Conservation (phyloP, 805 yeast genomes). For the Cyberlindnera mrakii region DNA sequence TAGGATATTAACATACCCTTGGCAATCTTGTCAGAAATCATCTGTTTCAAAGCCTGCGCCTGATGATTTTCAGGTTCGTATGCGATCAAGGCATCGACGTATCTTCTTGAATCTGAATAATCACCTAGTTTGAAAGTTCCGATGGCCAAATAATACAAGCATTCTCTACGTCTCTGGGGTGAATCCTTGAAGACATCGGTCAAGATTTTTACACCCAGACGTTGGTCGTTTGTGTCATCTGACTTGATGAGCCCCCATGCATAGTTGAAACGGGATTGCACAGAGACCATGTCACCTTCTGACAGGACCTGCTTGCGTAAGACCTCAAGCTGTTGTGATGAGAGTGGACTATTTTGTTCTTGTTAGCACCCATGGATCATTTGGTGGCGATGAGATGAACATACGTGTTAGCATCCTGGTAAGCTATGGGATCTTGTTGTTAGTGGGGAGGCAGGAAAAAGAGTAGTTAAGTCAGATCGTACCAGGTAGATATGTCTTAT, state of each 20-base stretch:
- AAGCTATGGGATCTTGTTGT: constrained; percentile 12
- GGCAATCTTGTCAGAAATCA: constrained; percentile 79
- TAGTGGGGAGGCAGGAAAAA: neutral
- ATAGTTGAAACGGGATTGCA: constrained; percentile 85
- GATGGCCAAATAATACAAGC: constrained; percentile 78
- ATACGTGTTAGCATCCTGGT: constrained; percentile 26
- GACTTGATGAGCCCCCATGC: constrained; percentile 96
- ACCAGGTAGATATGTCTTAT: constrained; percentile 17
- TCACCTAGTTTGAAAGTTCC: constrained; percentile 90
- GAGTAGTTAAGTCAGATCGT: constrained; percentile 1
- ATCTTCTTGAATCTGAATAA: constrained; percentile 76
- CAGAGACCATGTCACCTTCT: constrained; percentile 74
- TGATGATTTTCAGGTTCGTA: constrained; percentile 85
- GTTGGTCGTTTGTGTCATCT: constrained; percentile 51
- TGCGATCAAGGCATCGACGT: constrained; percentile 67
- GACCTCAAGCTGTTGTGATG: constrained; percentile 69
- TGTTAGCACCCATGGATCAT: neutral
- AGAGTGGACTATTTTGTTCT: constrained; percentile 37
- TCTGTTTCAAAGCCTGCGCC: constrained; percentile 61
- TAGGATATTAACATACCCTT: constrained; percentile 21
- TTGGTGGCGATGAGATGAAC: constrained; percentile 5
- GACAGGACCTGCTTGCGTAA: constrained; percentile 70
- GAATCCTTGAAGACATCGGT: constrained; percentile 66
- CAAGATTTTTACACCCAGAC: constrained; percentile 72
- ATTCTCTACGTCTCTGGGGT: constrained; percentile 81